Evolutionary conservation across 2,329 filamentous ascomycete species (phyloP).

Genomic region (Colletotrichum sp.): DNA sequence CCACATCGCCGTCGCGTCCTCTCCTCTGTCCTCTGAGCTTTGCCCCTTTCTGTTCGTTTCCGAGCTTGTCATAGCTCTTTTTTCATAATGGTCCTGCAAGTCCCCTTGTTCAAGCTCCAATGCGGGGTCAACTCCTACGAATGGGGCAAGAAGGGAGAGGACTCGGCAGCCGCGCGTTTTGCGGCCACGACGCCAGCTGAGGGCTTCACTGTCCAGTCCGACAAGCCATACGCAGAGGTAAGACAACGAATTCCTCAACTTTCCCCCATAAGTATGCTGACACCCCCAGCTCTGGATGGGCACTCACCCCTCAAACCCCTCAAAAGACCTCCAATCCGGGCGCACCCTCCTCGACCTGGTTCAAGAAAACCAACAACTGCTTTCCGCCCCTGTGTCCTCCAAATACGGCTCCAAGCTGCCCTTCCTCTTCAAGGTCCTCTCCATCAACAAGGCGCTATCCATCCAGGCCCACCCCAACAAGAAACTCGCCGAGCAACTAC

Average conservation of each 20-base stretch:
- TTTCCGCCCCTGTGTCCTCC: conserved; percentile 74
- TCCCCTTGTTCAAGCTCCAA: conserved; percentile 84
- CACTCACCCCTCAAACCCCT: conserved; percentile 94
- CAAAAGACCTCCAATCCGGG: conserved; percentile 84
- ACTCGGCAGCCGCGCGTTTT: conserved; percentile 88
- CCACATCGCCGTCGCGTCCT: neutral
- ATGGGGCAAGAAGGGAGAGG: conserved; percentile 92
- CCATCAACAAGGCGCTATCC: conserved; percentile 92
- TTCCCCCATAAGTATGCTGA: neutral
- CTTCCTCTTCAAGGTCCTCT: conserved; percentile 97
- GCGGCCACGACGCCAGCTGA: conserved; percentile 81
- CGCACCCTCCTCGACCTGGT: conserved; percentile 87
- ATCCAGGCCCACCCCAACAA: conserved; percentile 98
- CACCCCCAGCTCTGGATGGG: conserved; percentile 90
- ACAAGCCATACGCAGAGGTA: conserved; percentile 95
- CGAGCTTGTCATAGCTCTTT: neutral
- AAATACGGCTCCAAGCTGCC: conserved; percentile 85
- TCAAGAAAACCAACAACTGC: conserved; percentile 81
- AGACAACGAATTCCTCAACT: conserved; percentile 14
- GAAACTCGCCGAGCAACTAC: conserved; percentile 84
- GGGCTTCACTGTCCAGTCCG: conserved; percentile 78
- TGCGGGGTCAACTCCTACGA: conserved; percentile 98
- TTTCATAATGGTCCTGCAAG: conserved; percentile 58
- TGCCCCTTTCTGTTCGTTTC: neutral
- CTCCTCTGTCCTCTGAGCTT: neutral